Evolutionary conservation across 352 stramenopile species (phyloP).

Genomic region (Phytophthora vignae): DNA sequence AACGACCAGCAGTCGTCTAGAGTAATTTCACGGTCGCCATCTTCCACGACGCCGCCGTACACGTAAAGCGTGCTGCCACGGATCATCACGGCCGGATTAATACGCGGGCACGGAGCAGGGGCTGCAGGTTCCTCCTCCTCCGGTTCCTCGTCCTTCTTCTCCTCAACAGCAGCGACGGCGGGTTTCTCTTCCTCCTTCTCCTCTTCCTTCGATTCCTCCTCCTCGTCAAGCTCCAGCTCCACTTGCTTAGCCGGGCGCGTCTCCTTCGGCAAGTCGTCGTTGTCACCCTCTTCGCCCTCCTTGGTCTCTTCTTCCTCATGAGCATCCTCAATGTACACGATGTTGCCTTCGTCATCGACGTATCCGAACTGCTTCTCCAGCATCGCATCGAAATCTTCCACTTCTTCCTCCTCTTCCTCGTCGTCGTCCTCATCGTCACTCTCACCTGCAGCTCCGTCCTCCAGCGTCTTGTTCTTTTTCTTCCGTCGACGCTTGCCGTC

Average conservation of each 20-base stretch:
- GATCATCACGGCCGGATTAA: slow-evolving; percentile 90
- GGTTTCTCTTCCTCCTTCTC: slow-evolving; percentile 50
- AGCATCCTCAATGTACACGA: slow-evolving; percentile 95
- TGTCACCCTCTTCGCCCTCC: slow-evolving; percentile 44
- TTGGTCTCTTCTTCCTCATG: slow-evolving; percentile 80
- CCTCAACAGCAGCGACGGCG: slow-evolving; percentile 27
- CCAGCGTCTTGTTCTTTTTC: slow-evolving; percentile 59
- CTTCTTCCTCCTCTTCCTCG: slow-evolving; percentile 70
- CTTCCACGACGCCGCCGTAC: slow-evolving; percentile 94
- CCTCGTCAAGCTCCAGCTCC: slow-evolving; percentile 34
- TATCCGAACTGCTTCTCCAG: slow-evolving; percentile 95
- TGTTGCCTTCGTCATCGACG: slow-evolving; percentile 94
- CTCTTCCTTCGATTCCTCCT: slow-evolving; percentile 47
- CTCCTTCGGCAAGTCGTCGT: slow-evolving; percentile 4
- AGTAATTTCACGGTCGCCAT: slow-evolving; percentile 95
- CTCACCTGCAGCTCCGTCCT: slow-evolving; percentile 49
- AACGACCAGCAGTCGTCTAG: slow-evolving; percentile 96
- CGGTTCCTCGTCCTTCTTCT: slow-evolving; percentile 40
- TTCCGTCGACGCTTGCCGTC: slow-evolving; percentile 70
- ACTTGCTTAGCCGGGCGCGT: slow-evolving; percentile 8
- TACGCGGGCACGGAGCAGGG: slow-evolving; percentile 76
- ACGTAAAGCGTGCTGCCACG: slow-evolving; percentile 92
- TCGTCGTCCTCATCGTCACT: slow-evolving; percentile 50
- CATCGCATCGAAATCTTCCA: slow-evolving; percentile 87
- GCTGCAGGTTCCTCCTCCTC: slow-evolving; percentile 37